phyloP scores from a whole-genome alignment of 2,329 filamentous ascomycete genomes.

The Madurella fahalii region DNA sequence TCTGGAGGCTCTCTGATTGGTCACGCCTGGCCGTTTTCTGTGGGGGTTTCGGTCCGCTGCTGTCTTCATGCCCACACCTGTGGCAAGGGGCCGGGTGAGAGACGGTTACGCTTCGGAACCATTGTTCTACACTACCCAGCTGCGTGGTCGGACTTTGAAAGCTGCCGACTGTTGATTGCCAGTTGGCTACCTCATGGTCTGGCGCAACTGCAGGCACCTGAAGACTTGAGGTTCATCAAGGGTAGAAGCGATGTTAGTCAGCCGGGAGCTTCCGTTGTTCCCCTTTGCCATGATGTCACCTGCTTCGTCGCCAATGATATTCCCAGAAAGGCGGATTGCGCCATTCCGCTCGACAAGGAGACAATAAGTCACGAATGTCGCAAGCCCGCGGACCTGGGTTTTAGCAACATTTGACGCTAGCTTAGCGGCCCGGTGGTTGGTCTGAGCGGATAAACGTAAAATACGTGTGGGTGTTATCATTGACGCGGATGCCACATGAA shows the following conservation, averaged over 20 bases:
- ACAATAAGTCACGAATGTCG: too few species aligned
- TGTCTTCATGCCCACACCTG: slow-evolving; percentile 6
- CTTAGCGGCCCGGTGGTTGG: too few species aligned
- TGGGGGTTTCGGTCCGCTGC: slow-evolving; percentile 17
- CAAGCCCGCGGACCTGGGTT: too few species aligned
- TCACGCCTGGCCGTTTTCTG: slow-evolving; percentile 14
- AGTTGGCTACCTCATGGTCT: neutral
- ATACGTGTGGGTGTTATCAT: too few species aligned
- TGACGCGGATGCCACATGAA: too few species aligned
- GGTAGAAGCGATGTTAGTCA: neutral
- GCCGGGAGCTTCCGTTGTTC: neutral
- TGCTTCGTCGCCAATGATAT: neutral
- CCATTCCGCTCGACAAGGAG: too few species aligned
- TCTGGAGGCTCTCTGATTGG: slow-evolving; percentile 25
- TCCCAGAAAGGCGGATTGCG: neutral
- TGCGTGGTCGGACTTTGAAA: neutral
- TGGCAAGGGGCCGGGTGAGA: slow-evolving; percentile 9
- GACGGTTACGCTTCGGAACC: neutral
- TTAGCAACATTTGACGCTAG: too few species aligned
- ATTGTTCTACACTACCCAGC: neutral
- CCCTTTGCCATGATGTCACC: neutral
- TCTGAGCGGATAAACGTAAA: too few species aligned
- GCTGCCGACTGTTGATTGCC: neutral
- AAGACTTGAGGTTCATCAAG: neutral
- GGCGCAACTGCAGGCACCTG: neutral